Evolutionary conservation across 2,329 filamentous ascomycete genomes (phyloP), one percentile per base, ranked within the genome.

Genomic region (Colletotrichum aenigma): DNA sequence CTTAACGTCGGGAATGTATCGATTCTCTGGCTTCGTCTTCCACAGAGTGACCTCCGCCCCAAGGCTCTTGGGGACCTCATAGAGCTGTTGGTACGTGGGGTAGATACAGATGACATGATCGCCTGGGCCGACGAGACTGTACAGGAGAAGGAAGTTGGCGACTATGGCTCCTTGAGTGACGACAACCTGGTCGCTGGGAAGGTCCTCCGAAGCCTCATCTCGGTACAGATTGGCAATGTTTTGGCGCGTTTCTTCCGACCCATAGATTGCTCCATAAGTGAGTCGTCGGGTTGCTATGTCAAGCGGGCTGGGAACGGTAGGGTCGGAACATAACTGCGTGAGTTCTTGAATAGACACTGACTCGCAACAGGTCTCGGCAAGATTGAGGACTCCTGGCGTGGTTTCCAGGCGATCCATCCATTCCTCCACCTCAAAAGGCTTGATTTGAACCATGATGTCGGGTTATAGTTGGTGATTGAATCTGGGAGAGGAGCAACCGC

Each of bases 101-200:
- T 95, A 94, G 75, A 96, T 93, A 81, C 94, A 96, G 76, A 97
- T 91, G 69, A 96, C 93, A 88, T 97, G 95, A 81, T 96, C 94
- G 1, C 92, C 93, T 0, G 91, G 89, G 0, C 91, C 90, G 6
- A 96, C 83, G 7, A 95, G 86, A 2, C 92, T 87, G 82, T 96
- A 95, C 15, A 96, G 89, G 12, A 92, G 85, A 16, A 96, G 85
- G 79, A 94, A 94, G 81, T 96, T 97, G 9, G 94, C 94, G 16
- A 91, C 88, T 64, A 96, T 96, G 16, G 94, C 94, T 13, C 95
- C 95, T 18, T 93, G 90, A 0, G 94, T 94, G 71, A 96, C 92
- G 68, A 96, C 83, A 43, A 96, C 89, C 79, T 93, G 92, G 15
- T 94, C 91, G 2, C 79, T 55, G 7, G 80, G 67, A 82, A 83